Conservation (phyloP, 257 asterid species). For the Nemophila menziesii region DNA sequence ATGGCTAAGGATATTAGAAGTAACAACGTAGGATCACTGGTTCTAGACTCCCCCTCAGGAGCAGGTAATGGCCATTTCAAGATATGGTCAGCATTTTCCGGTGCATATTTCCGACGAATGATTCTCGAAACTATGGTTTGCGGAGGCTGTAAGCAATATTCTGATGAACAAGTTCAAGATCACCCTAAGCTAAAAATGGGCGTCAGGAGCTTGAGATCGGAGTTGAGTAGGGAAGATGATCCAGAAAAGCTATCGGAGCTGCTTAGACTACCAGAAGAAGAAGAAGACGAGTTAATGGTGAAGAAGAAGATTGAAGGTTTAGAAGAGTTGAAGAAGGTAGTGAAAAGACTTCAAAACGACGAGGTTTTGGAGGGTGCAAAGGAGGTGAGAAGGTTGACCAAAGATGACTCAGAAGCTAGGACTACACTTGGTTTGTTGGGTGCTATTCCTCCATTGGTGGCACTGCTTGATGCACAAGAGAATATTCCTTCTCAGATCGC, state of each 20-base stretch:
- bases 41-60: constrained; percentile 32
- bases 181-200: not conserved
- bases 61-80: constrained; percentile 21
- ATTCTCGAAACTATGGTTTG: constrained; percentile 63
- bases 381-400: constrained; percentile 60
- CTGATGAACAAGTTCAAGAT: constrained; percentile 8
- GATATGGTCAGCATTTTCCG: constrained; percentile 31
- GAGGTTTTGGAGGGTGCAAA: constrained; percentile 43
- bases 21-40: constrained; percentile 36
- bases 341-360: constrained; percentile 11
- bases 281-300: no score
- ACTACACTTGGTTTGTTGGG: constrained; percentile 67
- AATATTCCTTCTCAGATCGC: constrained; percentile 45
- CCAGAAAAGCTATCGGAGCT: constrained; percentile 61
- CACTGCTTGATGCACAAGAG: no score
- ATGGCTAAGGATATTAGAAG: no score
- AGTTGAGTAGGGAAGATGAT: constrained; percentile 15
- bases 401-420: constrained; percentile 52
- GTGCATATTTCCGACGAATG: constrained; percentile 25
- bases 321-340: constrained; percentile 41
- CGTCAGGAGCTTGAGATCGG: constrained; percentile 11
- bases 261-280: constrained; percentile 51
- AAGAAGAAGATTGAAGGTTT: constrained; percentile 45
- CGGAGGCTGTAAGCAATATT: constrained; percentile 30
- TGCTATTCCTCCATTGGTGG: constrained; percentile 75